These are phyloP conservation scores for Pichia kluyveri DNA, from an alignment of 805 yeast species.

Conservation along the genomic window DNA sequence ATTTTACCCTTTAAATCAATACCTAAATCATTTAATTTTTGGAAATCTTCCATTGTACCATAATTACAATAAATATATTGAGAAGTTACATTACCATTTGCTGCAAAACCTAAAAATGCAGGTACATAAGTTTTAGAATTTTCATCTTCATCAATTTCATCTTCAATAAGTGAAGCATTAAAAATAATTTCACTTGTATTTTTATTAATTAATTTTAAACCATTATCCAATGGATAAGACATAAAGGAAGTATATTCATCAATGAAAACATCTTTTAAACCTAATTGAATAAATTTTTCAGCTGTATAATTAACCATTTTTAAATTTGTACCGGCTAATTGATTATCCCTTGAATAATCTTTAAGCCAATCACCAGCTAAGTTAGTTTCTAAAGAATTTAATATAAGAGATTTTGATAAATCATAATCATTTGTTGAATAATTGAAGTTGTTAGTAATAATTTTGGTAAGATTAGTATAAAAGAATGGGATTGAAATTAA, in stretches of 20 bases:
- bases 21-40: conserved; percentile 33
- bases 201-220: conserved; percentile 33
- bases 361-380: conserved; percentile 46
- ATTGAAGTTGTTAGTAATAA: not conserved
- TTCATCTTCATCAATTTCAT: conserved; percentile 38
- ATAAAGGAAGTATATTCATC: conserved; percentile 55
- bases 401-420: conserved; percentile 6
- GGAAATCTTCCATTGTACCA: conserved; percentile 56
- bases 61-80: conserved; percentile 58
- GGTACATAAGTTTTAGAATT: conserved; percentile 47
- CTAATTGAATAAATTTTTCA: conserved; percentile 49
- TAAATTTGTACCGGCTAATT: conserved; percentile 47
- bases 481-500: not conserved
- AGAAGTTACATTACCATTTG: conserved; percentile 66
- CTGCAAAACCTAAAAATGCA: conserved; percentile 70
- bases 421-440: not conserved
- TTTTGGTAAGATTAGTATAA: too few species aligned
- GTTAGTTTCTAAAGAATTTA: conserved; percentile 25
- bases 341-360: conserved; percentile 43
- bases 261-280: conserved; percentile 37
- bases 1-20: conserved; percentile 49
- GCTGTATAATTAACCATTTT: conserved; percentile 51
- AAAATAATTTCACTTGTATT: conserved; percentile 26
- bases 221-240: conserved; percentile 51
- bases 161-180: conserved; percentile 48